Base-by-base conservation (phyloP, 371 early-diverging fungal genomes). In the Syncephalastrum monosporum region DNA sequence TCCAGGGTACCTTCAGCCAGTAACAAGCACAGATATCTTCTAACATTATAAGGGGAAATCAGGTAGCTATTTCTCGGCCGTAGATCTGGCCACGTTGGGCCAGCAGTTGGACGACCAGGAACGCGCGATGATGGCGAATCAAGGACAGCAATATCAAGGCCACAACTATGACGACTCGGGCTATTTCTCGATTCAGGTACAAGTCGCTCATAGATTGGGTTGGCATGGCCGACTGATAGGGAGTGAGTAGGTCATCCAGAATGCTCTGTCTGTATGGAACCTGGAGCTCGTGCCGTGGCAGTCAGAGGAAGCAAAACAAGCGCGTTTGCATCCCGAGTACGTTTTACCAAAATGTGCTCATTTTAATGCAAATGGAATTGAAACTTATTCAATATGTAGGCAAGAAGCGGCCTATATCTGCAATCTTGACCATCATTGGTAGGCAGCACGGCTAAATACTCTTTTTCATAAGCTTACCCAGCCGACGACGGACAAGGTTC, bases 151-250 rank as follows among this genome's bases (percentile, higher is more conserved):
- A 63, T 16, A 56, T 24, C 47, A 47, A 25, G 83, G 83, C 45
- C 72, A 81, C 57, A 91, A 91, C 67, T 88, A 84, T 67, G 91
- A 91, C 57, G 91, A 90, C 57, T 79, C 86, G n/a, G 89, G 89
- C 8, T 89, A 87, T 66, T 91, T 90, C 61, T 86, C 86, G 10
- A 82, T 90, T 16, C 89, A 91, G 71, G 85, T 79, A 67, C 29
- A 17, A 38, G 14, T 17, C n/a, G 5, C 25, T 23, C 21, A 48
- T n/a, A 10, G 42, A 7, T 33, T 4, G 33, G 8, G 7, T 1
- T 8, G 33, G 8, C 8, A 33, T 7, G 2, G 33, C 8, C 8
- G 33, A 7, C 7, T 8, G 33, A 33, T 4, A 4, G 33, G 4
- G 33, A 6, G 33, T 33, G 33, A 33, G 33, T 8, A 83, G 83